Evolutionary conservation across 257 asterid genomes (phyloP).

Genomic region (Knoxia roxburghii): DNA sequence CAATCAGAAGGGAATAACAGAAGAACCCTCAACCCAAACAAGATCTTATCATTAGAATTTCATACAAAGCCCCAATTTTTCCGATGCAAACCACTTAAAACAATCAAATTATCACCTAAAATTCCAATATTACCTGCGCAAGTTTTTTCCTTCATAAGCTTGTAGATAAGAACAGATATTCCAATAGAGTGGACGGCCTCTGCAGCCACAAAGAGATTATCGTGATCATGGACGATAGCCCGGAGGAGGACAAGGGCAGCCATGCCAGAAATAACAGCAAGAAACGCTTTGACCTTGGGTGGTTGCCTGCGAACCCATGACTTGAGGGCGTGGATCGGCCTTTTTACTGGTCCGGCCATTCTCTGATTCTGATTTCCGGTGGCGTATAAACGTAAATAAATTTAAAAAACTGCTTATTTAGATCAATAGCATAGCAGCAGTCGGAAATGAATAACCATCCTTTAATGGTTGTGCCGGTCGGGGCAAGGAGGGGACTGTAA

Average conservation of each 20-base stretch:
- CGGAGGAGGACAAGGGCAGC: slow-evolving; percentile 79
- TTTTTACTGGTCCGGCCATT: slow-evolving; percentile 58
- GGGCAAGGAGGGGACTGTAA: no score
- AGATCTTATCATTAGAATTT: slow-evolving; percentile 4
- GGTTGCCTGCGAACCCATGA: slow-evolving; percentile 92
- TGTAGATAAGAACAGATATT: slow-evolving; percentile 75
- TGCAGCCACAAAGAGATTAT: slow-evolving; percentile 87
- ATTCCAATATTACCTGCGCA: slow-evolving; percentile 64
- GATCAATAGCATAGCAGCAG: no score
- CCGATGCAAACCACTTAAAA: not conserved
- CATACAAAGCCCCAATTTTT: slow-evolving; percentile 10
- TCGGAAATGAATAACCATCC: no score
- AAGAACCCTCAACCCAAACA: not conserved
- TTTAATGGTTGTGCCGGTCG: no score
- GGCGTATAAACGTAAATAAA: no score
- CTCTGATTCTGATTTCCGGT: slow-evolving; percentile 15
- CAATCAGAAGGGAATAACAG: not conserved
- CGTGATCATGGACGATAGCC: slow-evolving; percentile 89
- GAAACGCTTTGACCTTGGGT: slow-evolving; percentile 85
- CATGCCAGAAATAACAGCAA: slow-evolving; percentile 80
- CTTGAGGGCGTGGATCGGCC: slow-evolving; percentile 69
- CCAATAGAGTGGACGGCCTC: slow-evolving; percentile 92
- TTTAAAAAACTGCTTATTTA: no score
- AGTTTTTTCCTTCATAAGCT: slow-evolving; percentile 87
- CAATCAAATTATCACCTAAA: not conserved